Evolutionary conservation across 306 rosid genomes (phyloP), one percentile per base, ranked within the genome.

Genomic region (Parietaria judaica): DNA sequence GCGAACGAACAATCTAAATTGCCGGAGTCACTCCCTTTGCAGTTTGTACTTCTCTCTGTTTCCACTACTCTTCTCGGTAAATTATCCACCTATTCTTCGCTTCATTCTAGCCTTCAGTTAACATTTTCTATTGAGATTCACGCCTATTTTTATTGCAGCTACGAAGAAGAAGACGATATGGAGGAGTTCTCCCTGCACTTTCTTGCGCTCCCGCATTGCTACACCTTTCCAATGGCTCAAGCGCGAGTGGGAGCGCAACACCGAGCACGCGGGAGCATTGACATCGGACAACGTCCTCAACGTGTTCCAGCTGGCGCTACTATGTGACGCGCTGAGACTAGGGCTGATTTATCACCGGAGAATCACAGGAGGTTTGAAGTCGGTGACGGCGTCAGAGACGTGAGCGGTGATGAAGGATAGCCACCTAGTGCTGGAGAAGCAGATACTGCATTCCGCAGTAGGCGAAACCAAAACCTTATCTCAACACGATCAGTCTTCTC

Each of bases 241-340:
- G 82, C 73, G 68, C 52, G 88, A 72, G 67, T 91, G 98, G 56
- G 88, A 78, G 62, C 66, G 37, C 64, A 70, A 51, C 60, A 66
- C 87, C 50, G 95, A 79, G 72, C 8, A 51, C 54, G 14, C 53
- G 1, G 81, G 79, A 14, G 66, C 77, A 56, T 81, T 87, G 59
- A 77, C 62, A 54, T 46, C 73, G 49, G 86, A 88, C 54, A 87
- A 85, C 50, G 79, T 85, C 36, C 74, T 83, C 8, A 96, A 91
- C 61, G 70, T 85, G 16, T 88, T 91, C 60, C 96, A 91, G 70
- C 84, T 91, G 36, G 87, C 98, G 44, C 67, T 91, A 44, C 64
- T 91, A 8, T 88, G 98, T 63, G 92, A 91, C 65, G 83, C 96
- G 14, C 86, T 95, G 14, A 77, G 89, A 58, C 96, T 91, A 12